Base-by-base conservation (phyloP, 192 early-diverging fungal species). In the Spizellomyces punctatus region DNA sequence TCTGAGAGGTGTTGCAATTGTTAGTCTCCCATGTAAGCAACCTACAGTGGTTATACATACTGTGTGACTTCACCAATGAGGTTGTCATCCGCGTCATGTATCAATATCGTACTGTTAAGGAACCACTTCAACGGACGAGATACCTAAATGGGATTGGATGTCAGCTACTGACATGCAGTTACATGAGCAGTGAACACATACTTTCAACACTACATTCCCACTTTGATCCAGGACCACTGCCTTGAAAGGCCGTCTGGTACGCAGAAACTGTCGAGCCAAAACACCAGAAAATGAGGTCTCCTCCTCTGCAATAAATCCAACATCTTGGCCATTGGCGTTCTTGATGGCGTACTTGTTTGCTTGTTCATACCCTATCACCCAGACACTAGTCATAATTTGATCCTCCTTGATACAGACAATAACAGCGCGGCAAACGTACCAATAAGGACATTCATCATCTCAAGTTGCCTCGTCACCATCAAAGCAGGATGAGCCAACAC, bases 261-360 rank as follows among this genome's bases (percentile, higher is more conserved):
- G 72, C 52, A 94, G 74, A 0, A 94, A 48, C 70, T 96, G 93
- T 10, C 93, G 82, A 10, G 82, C 73, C 22, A 96, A 77, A 5
- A 82, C 78, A 22, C 83, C 83, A 4, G 81, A 62, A n/a, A 93
- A 77, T 0, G 85, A 79, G 0, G 76, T 74, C 14, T 91, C 88
- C 27, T 94, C 84, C 73, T 96, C 95, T 5, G 86, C 89, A 81
- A 96, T 92, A 61, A 86, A 93, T 17, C 93, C 93, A 10, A 92
- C 86, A n/a, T 85, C 70, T 36, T 68, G 16, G 5, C 73, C 73
- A 55, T 17, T 58, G 0, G 86, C 78, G 74, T 90, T 88, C 63
- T 89, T 85, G 62, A 96, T 87, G 10, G 90, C 82, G 69, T 96
- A 94, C 62, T 88, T 89, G 83, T 96, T 96, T 10, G 91, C 94